These are phyloP conservation scores for Calonectria pauciramosa DNA, from an alignment of 2,329 filamentous ascomycete species.

Conservation along the genomic window DNA sequence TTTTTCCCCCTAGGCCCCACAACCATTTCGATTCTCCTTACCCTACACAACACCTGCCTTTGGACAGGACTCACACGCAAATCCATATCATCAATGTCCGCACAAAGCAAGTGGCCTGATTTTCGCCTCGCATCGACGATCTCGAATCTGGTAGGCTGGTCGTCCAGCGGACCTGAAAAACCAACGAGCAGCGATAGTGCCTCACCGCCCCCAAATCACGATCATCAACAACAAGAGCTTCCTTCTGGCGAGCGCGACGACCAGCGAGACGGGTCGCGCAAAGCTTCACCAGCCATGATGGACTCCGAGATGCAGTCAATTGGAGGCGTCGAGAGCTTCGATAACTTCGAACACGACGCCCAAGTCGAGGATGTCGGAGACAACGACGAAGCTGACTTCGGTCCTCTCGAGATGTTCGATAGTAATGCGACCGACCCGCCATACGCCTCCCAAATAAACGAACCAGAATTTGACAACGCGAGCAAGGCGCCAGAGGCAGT, in stretches of 20 bases:
- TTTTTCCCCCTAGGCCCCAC: slow-evolving; percentile 49
- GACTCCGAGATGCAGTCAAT: slow-evolving; percentile 42
- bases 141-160: slow-evolving; percentile 47
- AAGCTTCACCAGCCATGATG: slow-evolving; percentile 35
- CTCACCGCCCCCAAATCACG: slow-evolving; percentile 28
- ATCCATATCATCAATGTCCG: slow-evolving; percentile 45
- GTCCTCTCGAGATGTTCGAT: slow-evolving; percentile 55
- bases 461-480: slow-evolving; percentile 22
- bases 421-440: slow-evolving; percentile 51
- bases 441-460: slow-evolving; percentile 47
- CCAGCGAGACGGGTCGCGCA: slow-evolving; percentile 31
- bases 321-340: slow-evolving; percentile 44
- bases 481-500: slow-evolving; percentile 47
- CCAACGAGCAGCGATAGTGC: slow-evolving; percentile 36
- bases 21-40: slow-evolving; percentile 39
- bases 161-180: slow-evolving; percentile 44
- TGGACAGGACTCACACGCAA: slow-evolving; percentile 35
- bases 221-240: slow-evolving; percentile 36
- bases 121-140: slow-evolving; percentile 50
- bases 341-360: slow-evolving; percentile 41
- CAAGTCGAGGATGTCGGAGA: slow-evolving; percentile 39
- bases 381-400: slow-evolving; percentile 48
- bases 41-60: slow-evolving; percentile 41
- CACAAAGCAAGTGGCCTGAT: slow-evolving; percentile 51
- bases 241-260: slow-evolving; percentile 33